A percentile compares a stretch with the other conserved stretches of the same genome.
These are phyloP conservation scores for Jatropha curcas DNA, from an alignment of 345 rosid genomes.

Conservation along the genomic window DNA sequence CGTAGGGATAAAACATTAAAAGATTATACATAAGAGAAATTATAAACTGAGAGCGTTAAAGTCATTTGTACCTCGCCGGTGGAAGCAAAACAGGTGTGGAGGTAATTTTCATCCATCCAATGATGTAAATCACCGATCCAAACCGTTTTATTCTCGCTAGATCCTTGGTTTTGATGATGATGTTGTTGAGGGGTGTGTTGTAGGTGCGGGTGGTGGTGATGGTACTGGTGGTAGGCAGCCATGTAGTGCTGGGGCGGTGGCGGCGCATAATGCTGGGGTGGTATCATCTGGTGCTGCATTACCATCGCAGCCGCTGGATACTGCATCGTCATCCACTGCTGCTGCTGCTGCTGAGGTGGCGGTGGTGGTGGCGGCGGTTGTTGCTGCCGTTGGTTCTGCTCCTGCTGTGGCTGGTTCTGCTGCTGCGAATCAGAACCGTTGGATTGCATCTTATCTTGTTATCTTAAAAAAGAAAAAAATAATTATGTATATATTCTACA, in stretches of 20 bases:
- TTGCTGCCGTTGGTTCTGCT: conserved; percentile 36
- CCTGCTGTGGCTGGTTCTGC: conserved; percentile 25
- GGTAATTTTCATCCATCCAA: conserved; percentile 97
- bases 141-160: conserved; percentile 69
- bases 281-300: conserved; percentile 87
- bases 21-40: too few relatives aligned
- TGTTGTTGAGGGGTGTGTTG: conserved; percentile 40
- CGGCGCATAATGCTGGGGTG: conserved; percentile 53
- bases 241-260: conserved; percentile 61
- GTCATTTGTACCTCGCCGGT: conserved; percentile 63
- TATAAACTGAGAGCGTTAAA: too few relatives aligned
- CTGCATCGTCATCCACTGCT: conserved; percentile 74
- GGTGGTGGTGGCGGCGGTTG: conserved; percentile 12
- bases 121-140: conserved; percentile 98
- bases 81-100: conserved; percentile 67
- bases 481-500: not conserved
- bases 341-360: conserved; percentile 38
- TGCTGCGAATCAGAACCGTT: conserved; percentile 47
- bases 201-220: conserved; percentile 30
- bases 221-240: conserved; percentile 37
- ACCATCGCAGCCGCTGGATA: conserved; percentile 77
- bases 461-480: not conserved
- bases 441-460: conserved; percentile 49
- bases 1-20: too few relatives aligned
- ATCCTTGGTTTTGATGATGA: conserved; percentile 47